phyloP scores from a whole-genome alignment of 2,329 filamentous ascomycete species.

The Coleophoma crateriformis region DNA sequence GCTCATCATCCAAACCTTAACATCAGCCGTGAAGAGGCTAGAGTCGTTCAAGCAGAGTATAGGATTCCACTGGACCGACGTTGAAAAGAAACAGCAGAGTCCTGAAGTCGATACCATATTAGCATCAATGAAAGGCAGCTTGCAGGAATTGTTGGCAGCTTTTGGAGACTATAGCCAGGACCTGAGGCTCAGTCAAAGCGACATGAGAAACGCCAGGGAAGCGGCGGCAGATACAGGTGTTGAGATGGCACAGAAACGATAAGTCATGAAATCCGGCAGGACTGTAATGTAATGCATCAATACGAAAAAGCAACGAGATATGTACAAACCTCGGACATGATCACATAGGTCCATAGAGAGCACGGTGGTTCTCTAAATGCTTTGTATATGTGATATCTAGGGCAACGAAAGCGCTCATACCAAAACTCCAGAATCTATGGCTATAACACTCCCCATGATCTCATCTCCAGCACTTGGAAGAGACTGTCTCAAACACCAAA shows the following conservation, averaged over 20 bases:
- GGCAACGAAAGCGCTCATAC: too few relatives aligned
- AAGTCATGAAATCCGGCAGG: neutral
- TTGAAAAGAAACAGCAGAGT: constrained; percentile 43
- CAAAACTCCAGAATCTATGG: too few relatives aligned
- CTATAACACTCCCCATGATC: too few relatives aligned
- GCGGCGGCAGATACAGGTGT: constrained; percentile 29
- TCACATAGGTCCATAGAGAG: too few relatives aligned
- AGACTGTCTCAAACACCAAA: too few relatives aligned
- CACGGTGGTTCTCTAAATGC: too few relatives aligned
- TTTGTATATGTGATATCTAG: too few relatives aligned
- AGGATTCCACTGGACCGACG: constrained; percentile 74
- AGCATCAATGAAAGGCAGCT: constrained; percentile 55
- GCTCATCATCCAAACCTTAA: constrained; percentile 67
- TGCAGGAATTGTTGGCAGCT: constrained; percentile 59
- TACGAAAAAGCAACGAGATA: too few relatives aligned
- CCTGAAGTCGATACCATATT: constrained; percentile 69
- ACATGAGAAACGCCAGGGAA: constrained; percentile 70
- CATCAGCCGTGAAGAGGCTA: constrained; percentile 60
- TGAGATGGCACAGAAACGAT: neutral
- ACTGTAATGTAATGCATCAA: too few relatives aligned
- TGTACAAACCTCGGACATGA: too few relatives aligned
- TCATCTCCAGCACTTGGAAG: too few relatives aligned
- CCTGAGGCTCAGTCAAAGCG: constrained; percentile 62
- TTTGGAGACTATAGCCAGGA: constrained; percentile 73
- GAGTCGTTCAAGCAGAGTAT: constrained; percentile 58